Percentiles rank a stretch among this genome's conserved stretches.
Evolutionary conservation across 2,329 filamentous ascomycete species (phyloP).

Genomic region (Exophiala bonariae): DNA sequence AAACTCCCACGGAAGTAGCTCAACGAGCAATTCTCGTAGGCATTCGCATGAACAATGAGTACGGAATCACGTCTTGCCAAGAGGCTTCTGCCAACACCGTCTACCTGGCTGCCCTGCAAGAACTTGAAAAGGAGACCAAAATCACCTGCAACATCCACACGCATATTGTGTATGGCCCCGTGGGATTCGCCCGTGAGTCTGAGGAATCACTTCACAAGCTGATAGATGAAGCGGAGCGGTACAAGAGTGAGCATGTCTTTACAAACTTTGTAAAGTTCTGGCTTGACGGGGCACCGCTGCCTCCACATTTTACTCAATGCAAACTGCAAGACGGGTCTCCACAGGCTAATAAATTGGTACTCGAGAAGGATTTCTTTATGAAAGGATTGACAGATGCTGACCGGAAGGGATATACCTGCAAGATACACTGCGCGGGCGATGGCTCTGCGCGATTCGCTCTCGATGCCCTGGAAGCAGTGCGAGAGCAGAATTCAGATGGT

Average conservation of each 20-base stretch:
- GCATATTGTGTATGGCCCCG: constrained; percentile 17
- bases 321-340: constrained; percentile 29
- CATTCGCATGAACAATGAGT: constrained; percentile 29
- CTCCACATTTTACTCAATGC: constrained; percentile 27
- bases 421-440: constrained; percentile 35
- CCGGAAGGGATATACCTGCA: constrained; percentile 33
- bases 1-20: constrained; percentile 8
- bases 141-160: constrained; percentile 17
- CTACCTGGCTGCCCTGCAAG: constrained; percentile 13
- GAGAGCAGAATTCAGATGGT: constrained; percentile 29
- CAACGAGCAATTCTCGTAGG: constrained; percentile 28
- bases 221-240: constrained; percentile 12
- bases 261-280: constrained; percentile 28
- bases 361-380: constrained; percentile 18
- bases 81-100: constrained; percentile 19
- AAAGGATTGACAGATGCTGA: constrained; percentile 33
- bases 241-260: constrained; percentile 15
- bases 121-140: constrained; percentile 11
- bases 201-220: constrained; percentile 9
- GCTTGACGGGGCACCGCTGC: constrained; percentile 23
- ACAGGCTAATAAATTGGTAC: constrained; percentile 26
- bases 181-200: constrained; percentile 10
- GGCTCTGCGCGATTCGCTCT: constrained; percentile 34
- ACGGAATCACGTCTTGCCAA: constrained; percentile 15
- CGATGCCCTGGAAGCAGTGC: constrained; percentile 31